Evolutionary conservation across 169 alveolate species (phyloP).

Genomic region (Babesia ovata): DNA sequence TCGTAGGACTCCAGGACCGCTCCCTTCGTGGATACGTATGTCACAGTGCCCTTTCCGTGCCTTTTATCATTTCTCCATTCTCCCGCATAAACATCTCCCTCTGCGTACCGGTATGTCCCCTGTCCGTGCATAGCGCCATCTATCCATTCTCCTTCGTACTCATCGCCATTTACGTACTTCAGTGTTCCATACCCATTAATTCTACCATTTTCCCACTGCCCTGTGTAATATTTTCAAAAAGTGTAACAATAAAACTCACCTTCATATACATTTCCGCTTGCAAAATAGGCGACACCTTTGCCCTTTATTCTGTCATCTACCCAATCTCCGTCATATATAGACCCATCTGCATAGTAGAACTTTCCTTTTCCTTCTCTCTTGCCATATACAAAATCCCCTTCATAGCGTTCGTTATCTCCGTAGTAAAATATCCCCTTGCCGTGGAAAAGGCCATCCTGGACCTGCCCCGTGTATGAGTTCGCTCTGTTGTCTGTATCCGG

Average conservation of each 20-base stretch:
- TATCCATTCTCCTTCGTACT: slow-evolving; percentile 94
- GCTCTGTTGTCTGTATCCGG: slow-evolving; percentile 20
- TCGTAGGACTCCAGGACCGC: slow-evolving; percentile 87
- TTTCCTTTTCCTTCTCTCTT: slow-evolving; percentile 92
- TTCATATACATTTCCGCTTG: slow-evolving; percentile 87
- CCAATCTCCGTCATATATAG: slow-evolving; percentile 95
- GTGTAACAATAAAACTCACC: slow-evolving; percentile 36
- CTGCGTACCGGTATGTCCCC: slow-evolving; percentile 90
- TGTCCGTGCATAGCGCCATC: slow-evolving; percentile 94
- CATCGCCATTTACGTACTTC: slow-evolving; percentile 90
- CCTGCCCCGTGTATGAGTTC: slow-evolving; percentile 91
- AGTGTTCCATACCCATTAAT: slow-evolving; percentile 90
- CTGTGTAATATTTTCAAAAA: slow-evolving; percentile 57
- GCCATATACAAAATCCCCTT: slow-evolving; percentile 94
- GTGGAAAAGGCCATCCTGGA: slow-evolving; percentile 90
- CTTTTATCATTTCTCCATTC: slow-evolving; percentile 93
- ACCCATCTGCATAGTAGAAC: slow-evolving; percentile 92
- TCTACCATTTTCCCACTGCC: slow-evolving; percentile 92
- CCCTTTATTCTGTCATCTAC: slow-evolving; percentile 92
- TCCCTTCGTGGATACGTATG: slow-evolving; percentile 78
- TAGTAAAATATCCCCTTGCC: slow-evolving; percentile 87
- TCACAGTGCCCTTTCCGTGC: slow-evolving; percentile 91
- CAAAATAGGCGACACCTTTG: slow-evolving; percentile 88
- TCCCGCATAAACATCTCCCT: slow-evolving; percentile 93
- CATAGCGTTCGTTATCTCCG: slow-evolving; percentile 90